phyloP scores from a whole-genome alignment of 441 rosid species.

The Monsonia emarginata region DNA sequence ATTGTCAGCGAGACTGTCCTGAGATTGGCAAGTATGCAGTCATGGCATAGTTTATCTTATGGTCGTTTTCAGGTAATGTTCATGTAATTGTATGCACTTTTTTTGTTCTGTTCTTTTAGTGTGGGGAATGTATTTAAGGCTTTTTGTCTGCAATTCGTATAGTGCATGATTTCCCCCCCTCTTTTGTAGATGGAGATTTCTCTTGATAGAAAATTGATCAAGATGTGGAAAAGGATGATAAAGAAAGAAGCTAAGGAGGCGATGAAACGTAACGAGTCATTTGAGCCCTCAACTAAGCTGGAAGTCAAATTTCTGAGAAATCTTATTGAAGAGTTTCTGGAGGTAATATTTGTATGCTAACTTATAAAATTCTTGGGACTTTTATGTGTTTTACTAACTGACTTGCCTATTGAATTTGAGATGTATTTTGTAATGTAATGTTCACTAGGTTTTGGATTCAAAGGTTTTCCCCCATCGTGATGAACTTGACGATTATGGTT shows the following conservation, averaged over 20 bases:
- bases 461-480: conserved; percentile 44
- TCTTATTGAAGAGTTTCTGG: conserved; percentile 79
- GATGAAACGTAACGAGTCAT: conserved; percentile 37
- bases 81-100: conserved; percentile 3
- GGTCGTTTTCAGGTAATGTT: conserved; percentile 81
- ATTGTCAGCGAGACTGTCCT: conserved; percentile 76
- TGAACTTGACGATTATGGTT: conserved; percentile 29
- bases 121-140: neutral
- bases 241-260: conserved; percentile 73
- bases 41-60: conserved; percentile 87
- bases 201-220: conserved; percentile 64
- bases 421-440: neutral
- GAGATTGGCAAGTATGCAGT: conserved; percentile 67
- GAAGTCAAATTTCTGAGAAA: conserved; percentile 79
- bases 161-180: conserved; percentile 18
- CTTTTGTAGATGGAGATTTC: conserved; percentile 78
- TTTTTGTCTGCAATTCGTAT: conserved; percentile 13
- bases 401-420: neutral
- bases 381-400: neutral
- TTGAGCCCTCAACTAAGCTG: conserved; percentile 48
- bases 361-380: neutral
- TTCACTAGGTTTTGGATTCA: conserved; percentile 58
- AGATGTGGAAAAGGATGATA: conserved; percentile 79
- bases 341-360: conserved; percentile 33
- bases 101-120: neutral